phyloP scores from a whole-genome alignment of 2,329 filamentous ascomycete genomes.

The Alternaria triticimaculans region DNA sequence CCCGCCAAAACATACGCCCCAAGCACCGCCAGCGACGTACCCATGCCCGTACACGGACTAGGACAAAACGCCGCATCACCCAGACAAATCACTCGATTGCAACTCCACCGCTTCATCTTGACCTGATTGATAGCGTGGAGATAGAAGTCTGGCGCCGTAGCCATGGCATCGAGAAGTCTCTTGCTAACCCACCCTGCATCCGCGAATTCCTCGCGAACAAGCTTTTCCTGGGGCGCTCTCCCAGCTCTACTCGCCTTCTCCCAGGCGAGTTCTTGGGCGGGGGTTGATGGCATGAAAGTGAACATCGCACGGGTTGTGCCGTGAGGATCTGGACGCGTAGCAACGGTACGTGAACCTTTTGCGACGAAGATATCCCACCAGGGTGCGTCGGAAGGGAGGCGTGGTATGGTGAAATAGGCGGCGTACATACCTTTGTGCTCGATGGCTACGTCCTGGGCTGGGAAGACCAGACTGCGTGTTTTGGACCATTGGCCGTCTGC shows the following conservation, averaged over 20 bases:
- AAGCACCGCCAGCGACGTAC: constrained; percentile 44
- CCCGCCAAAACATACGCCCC: constrained; percentile 50
- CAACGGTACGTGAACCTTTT: neutral
- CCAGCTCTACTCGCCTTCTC: neutral
- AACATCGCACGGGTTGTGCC: neutral
- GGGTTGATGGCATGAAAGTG: neutral
- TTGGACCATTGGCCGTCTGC: constrained; percentile 63
- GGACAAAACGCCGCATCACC: constrained; percentile 64
- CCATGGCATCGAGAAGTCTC: neutral
- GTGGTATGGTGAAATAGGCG: neutral
- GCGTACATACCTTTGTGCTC: constrained; percentile 49
- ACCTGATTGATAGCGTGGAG: neutral
- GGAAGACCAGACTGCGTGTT: constrained; percentile 42
- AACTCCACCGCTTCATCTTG: neutral
- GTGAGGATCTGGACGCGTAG: neutral
- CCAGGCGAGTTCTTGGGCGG: neutral
- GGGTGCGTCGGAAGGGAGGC: neutral
- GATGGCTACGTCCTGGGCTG: constrained; percentile 37
- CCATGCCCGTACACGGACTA: constrained; percentile 55
- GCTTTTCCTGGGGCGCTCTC: neutral
- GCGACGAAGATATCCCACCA: neutral
- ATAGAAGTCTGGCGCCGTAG: neutral
- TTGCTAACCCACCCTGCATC: neutral
- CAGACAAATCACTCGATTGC: constrained; percentile 54
- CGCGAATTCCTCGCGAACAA: neutral